Evolutionary conservation across 1,284 basidiomycete species (phyloP).

Genomic region (Rhodotorula sp.): DNA sequence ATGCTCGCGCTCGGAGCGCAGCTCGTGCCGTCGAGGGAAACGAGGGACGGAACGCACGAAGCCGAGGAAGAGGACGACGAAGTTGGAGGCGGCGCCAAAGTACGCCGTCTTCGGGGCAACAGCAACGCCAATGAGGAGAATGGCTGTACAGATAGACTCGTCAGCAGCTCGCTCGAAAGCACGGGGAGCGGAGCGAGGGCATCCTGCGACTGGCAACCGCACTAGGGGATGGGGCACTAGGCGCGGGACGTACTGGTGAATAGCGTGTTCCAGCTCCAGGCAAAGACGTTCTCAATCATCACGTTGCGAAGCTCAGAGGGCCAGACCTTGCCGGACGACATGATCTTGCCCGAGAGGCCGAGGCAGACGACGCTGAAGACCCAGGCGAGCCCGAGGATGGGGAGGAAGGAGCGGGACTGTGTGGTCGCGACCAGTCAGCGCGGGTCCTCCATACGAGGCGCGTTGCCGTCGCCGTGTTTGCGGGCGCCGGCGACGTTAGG

Average conservation of each 20-base stretch:
- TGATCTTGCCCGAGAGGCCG: slow-evolving; percentile 20
- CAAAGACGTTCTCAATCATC: slow-evolving; percentile 18
- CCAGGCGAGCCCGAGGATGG: slow-evolving; percentile 7
- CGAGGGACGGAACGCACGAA: slow-evolving; percentile 14
- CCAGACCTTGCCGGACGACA: slow-evolving; percentile 3
- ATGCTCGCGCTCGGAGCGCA: too few relatives aligned
- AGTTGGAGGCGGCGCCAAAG: slow-evolving; percentile 18
- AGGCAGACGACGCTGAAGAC: slow-evolving; percentile 6
- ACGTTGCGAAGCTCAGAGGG: slow-evolving; percentile 1
- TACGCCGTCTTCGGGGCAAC: slow-evolving; percentile 8
- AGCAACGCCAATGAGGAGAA: slow-evolving; percentile 20
- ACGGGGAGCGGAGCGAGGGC: too few relatives aligned
- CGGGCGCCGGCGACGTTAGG: too few relatives aligned
- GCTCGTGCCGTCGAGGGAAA: background rate
- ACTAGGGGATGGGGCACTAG: background rate
- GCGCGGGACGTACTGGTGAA: background rate
- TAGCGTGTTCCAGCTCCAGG: slow-evolving; percentile 2
- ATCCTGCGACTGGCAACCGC: too few relatives aligned
- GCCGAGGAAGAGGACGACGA: slow-evolving; percentile 24
- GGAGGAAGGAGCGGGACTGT: background rate
- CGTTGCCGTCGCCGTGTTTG: too few relatives aligned
- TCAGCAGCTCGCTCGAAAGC: background rate
- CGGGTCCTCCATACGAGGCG: too few relatives aligned
- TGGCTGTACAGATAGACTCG: background rate
- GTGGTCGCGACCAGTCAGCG: too few relatives aligned